These are phyloP conservation scores for Alternaria ethzedia DNA, from an alignment of 2,329 filamentous ascomycete genomes.

Conservation along the genomic window DNA sequence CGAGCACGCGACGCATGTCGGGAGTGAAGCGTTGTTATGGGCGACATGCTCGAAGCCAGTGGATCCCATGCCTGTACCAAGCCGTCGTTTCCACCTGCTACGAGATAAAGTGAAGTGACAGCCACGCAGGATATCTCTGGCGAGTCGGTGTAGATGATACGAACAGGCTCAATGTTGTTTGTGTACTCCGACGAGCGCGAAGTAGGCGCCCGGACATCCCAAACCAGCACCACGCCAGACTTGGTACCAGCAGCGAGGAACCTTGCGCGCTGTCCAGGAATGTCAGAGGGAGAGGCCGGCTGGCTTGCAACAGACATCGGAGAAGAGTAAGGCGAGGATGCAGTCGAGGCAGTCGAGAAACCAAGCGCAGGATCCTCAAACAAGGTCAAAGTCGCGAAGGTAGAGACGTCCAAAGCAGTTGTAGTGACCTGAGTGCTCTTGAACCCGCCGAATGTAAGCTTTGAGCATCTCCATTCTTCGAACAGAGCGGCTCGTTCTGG, in stretches of 20 bases:
- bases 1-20: slow-evolving; percentile 82
- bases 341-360: slow-evolving; percentile 61
- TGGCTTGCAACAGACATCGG: slow-evolving; percentile 58
- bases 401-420: slow-evolving; percentile 75
- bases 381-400: slow-evolving; percentile 71
- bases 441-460: slow-evolving; percentile 66
- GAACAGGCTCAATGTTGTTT: slow-evolving; percentile 72
- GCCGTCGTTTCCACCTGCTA: slow-evolving; percentile 93
- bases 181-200: slow-evolving; percentile 61
- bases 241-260: slow-evolving; percentile 83
- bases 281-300: slow-evolving; percentile 60
- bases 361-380: slow-evolving; percentile 78
- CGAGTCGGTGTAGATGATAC: slow-evolving; percentile 87
- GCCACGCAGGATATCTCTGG: slow-evolving; percentile 84
- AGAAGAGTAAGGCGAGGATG: slow-evolving; percentile 62
- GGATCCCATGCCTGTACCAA: slow-evolving; percentile 97
- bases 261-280: slow-evolving; percentile 84
- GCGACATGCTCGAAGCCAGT: slow-evolving; percentile 77
- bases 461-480: slow-evolving; percentile 72
- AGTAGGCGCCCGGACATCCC: slow-evolving; percentile 77
- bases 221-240: slow-evolving; percentile 77
- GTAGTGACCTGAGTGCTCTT: slow-evolving; percentile 70
- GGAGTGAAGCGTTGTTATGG: slow-evolving; percentile 86
- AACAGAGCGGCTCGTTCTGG: slow-evolving; percentile 45
- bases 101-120: slow-evolving; percentile 82